phyloP scores from a whole-genome alignment of 495 filamentous ascomycete genomes.

The Pseudoneurospora amorphoporcata region DNA sequence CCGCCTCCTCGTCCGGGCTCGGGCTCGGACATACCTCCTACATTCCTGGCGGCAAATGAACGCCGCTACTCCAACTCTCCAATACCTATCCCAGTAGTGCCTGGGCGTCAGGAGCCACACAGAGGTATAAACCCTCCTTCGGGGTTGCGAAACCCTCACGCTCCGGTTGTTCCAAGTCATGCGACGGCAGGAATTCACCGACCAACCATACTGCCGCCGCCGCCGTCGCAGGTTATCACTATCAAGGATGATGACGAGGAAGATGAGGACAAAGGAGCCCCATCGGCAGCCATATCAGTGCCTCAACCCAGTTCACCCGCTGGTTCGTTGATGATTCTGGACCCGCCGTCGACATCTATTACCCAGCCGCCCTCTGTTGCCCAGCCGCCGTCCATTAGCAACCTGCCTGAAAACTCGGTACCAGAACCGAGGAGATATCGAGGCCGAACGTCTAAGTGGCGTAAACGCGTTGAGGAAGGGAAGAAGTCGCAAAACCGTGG shows the following conservation, averaged over 20 bases:
- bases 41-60: background rate
- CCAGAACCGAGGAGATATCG: background rate
- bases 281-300: background rate
- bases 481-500: background rate
- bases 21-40: background rate
- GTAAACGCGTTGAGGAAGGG: background rate
- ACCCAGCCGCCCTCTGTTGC: background rate
- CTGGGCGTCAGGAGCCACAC: background rate
- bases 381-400: background rate
- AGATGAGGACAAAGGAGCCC: background rate
- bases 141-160: background rate
- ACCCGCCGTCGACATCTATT: background rate
- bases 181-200: background rate
- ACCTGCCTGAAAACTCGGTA: background rate
- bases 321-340: background rate
- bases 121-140: background rate
- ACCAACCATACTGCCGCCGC: background rate
- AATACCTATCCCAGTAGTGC: slow-evolving; percentile 5
- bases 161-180: background rate
- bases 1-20: background rate
- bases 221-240: slow-evolving; percentile 4
- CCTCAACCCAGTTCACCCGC: background rate
- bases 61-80: slow-evolving; percentile 7
- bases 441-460: background rate
- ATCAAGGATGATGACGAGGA: slow-evolving; percentile 11